Evolutionary conservation across 176 grass and related monocot genomes (phyloP), one percentile per base, ranked within the genome.

Genomic region (Zizania latifolia): DNA sequence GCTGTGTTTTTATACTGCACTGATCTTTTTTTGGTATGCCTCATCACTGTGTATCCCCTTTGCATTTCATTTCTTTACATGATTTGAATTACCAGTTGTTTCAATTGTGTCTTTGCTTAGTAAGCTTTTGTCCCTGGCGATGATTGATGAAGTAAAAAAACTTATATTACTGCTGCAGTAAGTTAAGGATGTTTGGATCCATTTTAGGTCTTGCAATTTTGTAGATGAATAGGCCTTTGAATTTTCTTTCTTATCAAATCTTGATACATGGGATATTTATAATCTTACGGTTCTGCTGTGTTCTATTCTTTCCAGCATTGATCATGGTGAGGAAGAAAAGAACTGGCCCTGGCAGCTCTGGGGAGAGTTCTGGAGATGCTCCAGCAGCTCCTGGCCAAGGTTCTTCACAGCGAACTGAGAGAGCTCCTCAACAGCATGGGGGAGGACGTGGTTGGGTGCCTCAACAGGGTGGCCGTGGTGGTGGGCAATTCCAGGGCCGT

Each of bases 251-350:
- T 81, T 50, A 28, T 2, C 21, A 33, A 65, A 14, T 73, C 3
- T 78, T 74, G 5, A 41, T 70, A 34, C 15, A 12, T 43, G 29
- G 36, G 5, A 55, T 45, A 62, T 22, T 45, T 38, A 38, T 70
- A 35, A 48, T 38, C 56, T 55, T 19, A 81, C 31, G 11, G 64
- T 28, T 74, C 84, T 19, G n/a, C n/a, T 46, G 2, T 65, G 14
- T 68, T 74, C 19, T 10, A 81, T 9, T 78, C 39, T 46, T 84
- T 17, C 26, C 46, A 86, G 80, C 37, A 51, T 46, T 76, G 19
- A 43, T 84, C 66, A 96, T 96, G 92, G 86, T 92, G 87, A 92
- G 86, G 84, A 96, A 96, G 86, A 96, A 89, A 81, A 92, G 84
- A 87, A 85, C 81, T 84, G 89, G 80, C 40, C 83, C 83, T 80